Percentiles rank a stretch among this genome's conserved stretches.
phyloP scores from a whole-genome alignment of 371 early-diverging fungal genomes.

The Zopfochytrium polystomum region DNA sequence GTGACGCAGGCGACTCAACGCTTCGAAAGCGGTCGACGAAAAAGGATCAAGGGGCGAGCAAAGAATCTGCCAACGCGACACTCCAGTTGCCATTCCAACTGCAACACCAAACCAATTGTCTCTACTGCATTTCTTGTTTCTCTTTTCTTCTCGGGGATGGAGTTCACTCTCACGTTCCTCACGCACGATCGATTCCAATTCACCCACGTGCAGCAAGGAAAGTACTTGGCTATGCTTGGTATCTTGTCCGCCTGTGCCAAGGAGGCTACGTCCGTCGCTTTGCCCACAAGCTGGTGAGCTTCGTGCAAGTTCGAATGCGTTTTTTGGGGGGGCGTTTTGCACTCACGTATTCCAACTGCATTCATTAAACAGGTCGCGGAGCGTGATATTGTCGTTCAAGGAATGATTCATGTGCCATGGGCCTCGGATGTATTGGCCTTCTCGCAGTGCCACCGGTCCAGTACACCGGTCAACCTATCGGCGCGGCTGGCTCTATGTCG shows the following conservation, averaged over 20 bases:
- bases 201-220: slow-evolving; percentile 85
- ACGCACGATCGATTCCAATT: slow-evolving; percentile 87
- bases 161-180: slow-evolving; percentile 94
- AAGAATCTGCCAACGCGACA: neutral
- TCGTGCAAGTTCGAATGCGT: no score
- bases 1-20: neutral
- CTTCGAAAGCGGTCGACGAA: neutral
- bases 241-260: slow-evolving; percentile 84
- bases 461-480: slow-evolving; percentile 34
- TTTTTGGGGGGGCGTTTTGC: no score
- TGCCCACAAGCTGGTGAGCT: slow-evolving; percentile 54
- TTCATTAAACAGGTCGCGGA: slow-evolving; percentile 66
- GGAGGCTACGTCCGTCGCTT: slow-evolving; percentile 88
- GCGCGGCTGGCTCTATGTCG: slow-evolving; percentile 51
- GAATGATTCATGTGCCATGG: slow-evolving; percentile 71
- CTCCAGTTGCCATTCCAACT: neutral
- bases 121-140: slow-evolving; percentile 74
- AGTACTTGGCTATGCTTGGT: slow-evolving; percentile 82
- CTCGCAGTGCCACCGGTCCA: slow-evolving; percentile 38
- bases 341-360: no score
- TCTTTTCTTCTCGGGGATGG: slow-evolving; percentile 96
- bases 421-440: slow-evolving; percentile 62
- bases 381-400: slow-evolving; percentile 69
- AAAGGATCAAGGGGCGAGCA: neutral
- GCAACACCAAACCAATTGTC: slow-evolving; percentile 45